A percentile compares a stretch with the other conserved stretches of the same genome.
phyloP scores from a whole-genome alignment of 2,329 filamentous ascomycete species.

The Thelonectria discophora region DNA sequence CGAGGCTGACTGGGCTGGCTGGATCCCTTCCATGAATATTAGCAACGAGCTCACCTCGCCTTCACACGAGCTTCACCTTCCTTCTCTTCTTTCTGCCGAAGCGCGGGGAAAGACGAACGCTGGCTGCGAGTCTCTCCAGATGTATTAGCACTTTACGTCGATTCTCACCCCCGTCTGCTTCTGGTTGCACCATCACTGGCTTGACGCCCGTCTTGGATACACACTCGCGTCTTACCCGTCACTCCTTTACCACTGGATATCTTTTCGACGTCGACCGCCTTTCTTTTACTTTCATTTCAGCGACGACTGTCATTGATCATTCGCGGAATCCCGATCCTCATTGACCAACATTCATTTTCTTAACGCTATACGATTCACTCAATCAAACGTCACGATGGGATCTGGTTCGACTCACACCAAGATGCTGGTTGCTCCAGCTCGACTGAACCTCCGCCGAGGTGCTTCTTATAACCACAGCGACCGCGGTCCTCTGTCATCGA shows the following conservation, averaged over 20 bases:
- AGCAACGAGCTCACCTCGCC: slow-evolving; percentile 8
- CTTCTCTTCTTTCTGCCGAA: slow-evolving; percentile 13
- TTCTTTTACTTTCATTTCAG: slow-evolving; percentile 21
- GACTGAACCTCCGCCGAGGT: slow-evolving; percentile 67
- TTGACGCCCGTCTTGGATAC: slow-evolving; percentile 25
- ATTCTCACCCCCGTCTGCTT: slow-evolving; percentile 22
- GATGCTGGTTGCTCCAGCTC: slow-evolving; percentile 62
- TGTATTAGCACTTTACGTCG: slow-evolving; percentile 17
- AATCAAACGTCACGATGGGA: slow-evolving; percentile 50
- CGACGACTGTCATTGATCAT: slow-evolving; percentile 2
- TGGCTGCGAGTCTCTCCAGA: slow-evolving; percentile 15
- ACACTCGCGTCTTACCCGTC: slow-evolving; percentile 23
- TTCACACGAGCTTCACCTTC: slow-evolving; percentile 5
- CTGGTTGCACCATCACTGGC: slow-evolving; percentile 22
- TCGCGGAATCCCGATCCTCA: slow-evolving; percentile 33
- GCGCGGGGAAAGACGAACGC: slow-evolving; percentile 13
- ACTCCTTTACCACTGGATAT: slow-evolving; percentile 22
- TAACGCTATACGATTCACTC: slow-evolving; percentile 2
- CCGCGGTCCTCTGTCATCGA: slow-evolving; percentile 64
- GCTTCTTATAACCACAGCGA: slow-evolving; percentile 66
- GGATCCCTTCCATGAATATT: slow-evolving; percentile 8
- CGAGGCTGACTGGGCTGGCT: slow-evolving; percentile 12
- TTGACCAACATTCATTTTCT: slow-evolving; percentile 30
- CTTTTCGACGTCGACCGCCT: slow-evolving; percentile 16
- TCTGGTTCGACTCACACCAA: slow-evolving; percentile 56